Percentiles rank a stretch among this genome's conserved stretches.
Conservation (phyloP, 106 monocot species). For the Platanthera guangdongensis region DNA sequence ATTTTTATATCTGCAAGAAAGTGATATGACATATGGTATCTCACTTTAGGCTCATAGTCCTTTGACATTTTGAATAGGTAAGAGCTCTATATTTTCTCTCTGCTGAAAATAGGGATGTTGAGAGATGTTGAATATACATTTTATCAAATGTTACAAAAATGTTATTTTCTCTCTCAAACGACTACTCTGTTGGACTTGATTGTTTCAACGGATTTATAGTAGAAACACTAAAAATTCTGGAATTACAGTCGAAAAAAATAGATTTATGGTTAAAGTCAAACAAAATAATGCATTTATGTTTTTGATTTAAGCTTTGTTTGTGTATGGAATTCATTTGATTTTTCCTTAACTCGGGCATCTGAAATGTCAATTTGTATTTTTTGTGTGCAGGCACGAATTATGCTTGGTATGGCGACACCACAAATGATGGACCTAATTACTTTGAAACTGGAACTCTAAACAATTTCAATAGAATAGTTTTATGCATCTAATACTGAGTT, state of each 20-base stretch:
- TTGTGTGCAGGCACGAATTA: conserved; percentile 65
- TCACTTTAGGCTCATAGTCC: too few species aligned
- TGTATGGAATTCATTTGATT: background rate
- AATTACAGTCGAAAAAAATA: background rate
- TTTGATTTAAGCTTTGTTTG: background rate
- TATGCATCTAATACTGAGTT: background rate
- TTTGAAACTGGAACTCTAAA: background rate
- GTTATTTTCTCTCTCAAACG: too few species aligned
- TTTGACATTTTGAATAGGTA: too few species aligned
- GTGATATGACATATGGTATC: too few species aligned
- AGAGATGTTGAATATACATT: too few species aligned
- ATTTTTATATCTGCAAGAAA: too few species aligned
- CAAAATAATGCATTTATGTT: background rate
- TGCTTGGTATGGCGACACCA: conserved; percentile 80
- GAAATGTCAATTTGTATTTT: background rate
- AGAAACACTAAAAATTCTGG: background rate
- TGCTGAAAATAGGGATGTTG: too few species aligned
- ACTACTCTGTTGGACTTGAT: too few species aligned
- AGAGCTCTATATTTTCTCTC: too few species aligned
- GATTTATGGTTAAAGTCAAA: background rate
- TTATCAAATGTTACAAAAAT: too few species aligned
- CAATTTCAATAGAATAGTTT: background rate
- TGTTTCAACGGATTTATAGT: too few species aligned
- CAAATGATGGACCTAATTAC: conserved; percentile 49
- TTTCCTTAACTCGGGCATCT: background rate